A percentile compares a stretch with the other conserved stretches of the same genome.
phyloP scores from a whole-genome alignment of 768 basidiomycete species.

The Collybia nuda region DNA sequence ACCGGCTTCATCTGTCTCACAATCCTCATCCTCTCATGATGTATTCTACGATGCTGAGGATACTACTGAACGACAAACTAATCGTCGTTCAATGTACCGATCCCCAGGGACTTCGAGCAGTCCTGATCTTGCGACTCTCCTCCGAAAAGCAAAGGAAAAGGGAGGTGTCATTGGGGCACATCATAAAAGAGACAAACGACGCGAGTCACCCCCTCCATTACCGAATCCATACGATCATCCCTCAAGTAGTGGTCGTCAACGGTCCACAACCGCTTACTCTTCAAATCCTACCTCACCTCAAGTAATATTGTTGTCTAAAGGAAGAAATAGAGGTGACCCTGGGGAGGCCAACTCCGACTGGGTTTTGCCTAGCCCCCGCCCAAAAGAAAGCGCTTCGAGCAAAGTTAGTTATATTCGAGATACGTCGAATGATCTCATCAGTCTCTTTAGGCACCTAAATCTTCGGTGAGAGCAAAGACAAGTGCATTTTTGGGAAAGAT shows the following conservation, averaged over 20 bases:
- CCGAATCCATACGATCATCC: conserved; percentile 32
- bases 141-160: conserved; percentile 79
- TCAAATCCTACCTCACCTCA: conserved; percentile 23
- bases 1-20: conserved; percentile 31
- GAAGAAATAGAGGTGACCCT: conserved; percentile 22
- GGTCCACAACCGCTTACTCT: conserved; percentile 42
- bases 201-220: conserved; percentile 39
- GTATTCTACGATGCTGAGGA: conserved; percentile 68
- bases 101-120: conserved; percentile 88
- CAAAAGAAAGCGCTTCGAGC: conserved; percentile 41
- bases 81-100: conserved; percentile 84
- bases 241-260: conserved; percentile 29
- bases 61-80: conserved; percentile 62
- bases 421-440: conserved; percentile 1
- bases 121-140: conserved; percentile 86
- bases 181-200: conserved; percentile 30
- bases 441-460: conserved; percentile 43
- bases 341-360: conserved; percentile 35
- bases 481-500: conserved; percentile 80
- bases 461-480: conserved; percentile 76
- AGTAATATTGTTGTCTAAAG: conserved; percentile 31
- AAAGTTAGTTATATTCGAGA: conserved; percentile 42
- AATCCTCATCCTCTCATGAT: conserved; percentile 57
- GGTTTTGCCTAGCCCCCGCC: conserved; percentile 46
- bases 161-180: conserved; percentile 40